A percentile compares a stretch with the other conserved stretches of the same genome.
Conservation (phyloP, 2,329 filamentous ascomycete genomes). For the Xylariaceae sp. region DNA sequence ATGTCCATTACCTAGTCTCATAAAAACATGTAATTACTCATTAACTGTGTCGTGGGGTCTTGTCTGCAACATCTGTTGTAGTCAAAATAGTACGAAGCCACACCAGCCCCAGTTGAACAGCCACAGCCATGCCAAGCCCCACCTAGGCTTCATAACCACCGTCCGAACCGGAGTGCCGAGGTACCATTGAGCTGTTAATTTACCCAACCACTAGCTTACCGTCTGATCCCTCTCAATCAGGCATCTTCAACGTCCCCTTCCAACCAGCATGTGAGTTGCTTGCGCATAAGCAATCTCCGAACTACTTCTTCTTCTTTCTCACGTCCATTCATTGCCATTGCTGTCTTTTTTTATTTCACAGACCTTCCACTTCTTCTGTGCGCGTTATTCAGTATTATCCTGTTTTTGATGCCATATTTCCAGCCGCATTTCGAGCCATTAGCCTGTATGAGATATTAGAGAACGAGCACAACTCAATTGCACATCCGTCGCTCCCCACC, state of each 20-base stretch:
- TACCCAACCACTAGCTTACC: too few species aligned
- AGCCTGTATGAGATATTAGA: constrained; percentile 10
- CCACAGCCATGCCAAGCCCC: too few species aligned
- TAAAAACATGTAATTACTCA: too few species aligned
- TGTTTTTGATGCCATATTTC: constrained; percentile 3
- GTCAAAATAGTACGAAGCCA: too few species aligned
- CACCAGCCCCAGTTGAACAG: too few species aligned
- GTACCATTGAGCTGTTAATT: too few species aligned
- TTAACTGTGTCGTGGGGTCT: too few species aligned
- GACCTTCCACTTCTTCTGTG: neutral
- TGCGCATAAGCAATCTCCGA: constrained; percentile 19
- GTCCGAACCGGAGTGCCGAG: constrained; percentile 36
- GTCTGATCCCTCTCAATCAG: constrained; percentile 1
- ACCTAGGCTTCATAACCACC: too few species aligned
- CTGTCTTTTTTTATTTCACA: too few species aligned
- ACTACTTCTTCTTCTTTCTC: constrained; percentile 1
- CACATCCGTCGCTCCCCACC: constrained; percentile 13
- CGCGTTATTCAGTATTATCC: neutral
- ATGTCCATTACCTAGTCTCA: too few species aligned
- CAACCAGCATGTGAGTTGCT: constrained; percentile 13
- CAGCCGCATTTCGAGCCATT: neutral
- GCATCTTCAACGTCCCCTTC: constrained; percentile 9
- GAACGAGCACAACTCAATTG: neutral
- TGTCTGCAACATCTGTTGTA: too few species aligned
- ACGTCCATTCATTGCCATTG: constrained; percentile 3